Conservation (phyloP, 2,329 filamentous ascomycete genomes). For the Penicillium corylophilum region DNA sequence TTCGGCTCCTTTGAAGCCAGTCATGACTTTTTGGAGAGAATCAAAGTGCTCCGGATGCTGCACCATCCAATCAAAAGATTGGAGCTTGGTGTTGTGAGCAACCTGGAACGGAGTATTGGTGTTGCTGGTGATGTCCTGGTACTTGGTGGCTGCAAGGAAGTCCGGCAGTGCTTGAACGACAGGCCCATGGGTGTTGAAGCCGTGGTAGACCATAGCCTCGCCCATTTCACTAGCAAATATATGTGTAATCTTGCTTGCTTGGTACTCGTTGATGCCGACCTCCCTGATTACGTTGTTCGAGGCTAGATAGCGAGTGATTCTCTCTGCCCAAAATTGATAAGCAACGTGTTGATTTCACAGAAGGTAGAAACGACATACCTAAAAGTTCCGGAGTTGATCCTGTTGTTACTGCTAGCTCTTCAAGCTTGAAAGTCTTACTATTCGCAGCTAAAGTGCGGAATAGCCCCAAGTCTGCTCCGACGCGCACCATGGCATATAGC, state of each 20-base stretch:
- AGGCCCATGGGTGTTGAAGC: constrained; percentile 17
- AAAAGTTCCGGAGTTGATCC: constrained; percentile 10
- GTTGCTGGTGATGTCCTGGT: constrained; percentile 26
- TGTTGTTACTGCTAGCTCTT: constrained; percentile 4
- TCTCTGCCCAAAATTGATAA: constrained; percentile 7
- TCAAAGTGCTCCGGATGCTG: constrained; percentile 27
- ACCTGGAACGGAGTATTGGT: constrained; percentile 31
- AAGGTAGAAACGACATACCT: not conserved
- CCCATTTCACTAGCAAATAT: constrained; percentile 11
- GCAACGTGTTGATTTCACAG: not conserved
- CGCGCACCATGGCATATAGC: constrained; percentile 13
- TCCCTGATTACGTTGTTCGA: constrained; percentile 19
- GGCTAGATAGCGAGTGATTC: constrained; percentile 29
- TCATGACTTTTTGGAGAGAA: constrained; percentile 26
- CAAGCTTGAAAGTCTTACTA: constrained; percentile 5
- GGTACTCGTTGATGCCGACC: constrained; percentile 12
- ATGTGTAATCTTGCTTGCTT: constrained; percentile 12
- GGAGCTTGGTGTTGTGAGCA: constrained; percentile 28
- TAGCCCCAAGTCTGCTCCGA: constrained; percentile 17
- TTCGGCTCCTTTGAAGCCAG: constrained; percentile 20
- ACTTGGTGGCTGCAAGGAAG: constrained; percentile 16
- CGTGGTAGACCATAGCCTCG: constrained; percentile 16
- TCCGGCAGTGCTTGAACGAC: constrained; percentile 22
- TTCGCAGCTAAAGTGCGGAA: constrained; percentile 11
- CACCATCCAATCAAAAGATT: constrained; percentile 29